Percentiles rank a stretch among this genome's conserved stretches.
phyloP scores from a whole-genome alignment of 2,329 filamentous ascomycete genomes.

The Arthroderma sp. region DNA sequence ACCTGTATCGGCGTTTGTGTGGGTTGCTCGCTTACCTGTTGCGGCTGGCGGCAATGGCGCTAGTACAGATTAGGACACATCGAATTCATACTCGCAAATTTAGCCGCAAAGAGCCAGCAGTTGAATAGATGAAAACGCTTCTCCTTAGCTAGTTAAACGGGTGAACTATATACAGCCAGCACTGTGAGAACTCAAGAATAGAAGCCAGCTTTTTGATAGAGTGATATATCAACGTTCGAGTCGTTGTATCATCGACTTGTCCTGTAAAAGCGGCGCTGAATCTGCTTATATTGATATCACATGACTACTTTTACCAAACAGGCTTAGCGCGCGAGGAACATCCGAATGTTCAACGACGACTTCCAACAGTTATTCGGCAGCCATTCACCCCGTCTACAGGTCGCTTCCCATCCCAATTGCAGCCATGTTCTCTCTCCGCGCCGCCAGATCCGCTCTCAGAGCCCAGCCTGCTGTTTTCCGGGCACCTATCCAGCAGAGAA shows the following conservation, averaged over 20 bases:
- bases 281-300: not conserved
- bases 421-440: slow-evolving; percentile 81
- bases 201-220: too few species aligned
- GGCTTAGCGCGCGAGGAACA: slow-evolving; percentile 3
- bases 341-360: slow-evolving; percentile 10
- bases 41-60: not conserved
- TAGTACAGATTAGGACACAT: slow-evolving; percentile 8
- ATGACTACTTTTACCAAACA: slow-evolving; percentile 2
- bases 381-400: slow-evolving; percentile 2
- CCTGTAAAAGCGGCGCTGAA: too few species aligned
- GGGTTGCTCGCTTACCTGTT: slow-evolving; percentile 11
- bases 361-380: slow-evolving; percentile 4
- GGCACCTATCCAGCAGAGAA: slow-evolving; percentile 67
- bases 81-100: not conserved
- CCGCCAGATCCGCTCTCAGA: slow-evolving; percentile 80
- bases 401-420: slow-evolving; percentile 17
- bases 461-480: slow-evolving; percentile 59
- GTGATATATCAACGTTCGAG: too few species aligned
- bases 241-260: too few species aligned
- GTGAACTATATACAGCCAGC: too few species aligned
- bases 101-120: too few species aligned
- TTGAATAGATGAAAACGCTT: too few species aligned
- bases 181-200: too few species aligned
- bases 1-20: slow-evolving; percentile 7
- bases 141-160: too few species aligned